Percentiles rank a stretch among this genome's conserved stretches.
phyloP scores from a whole-genome alignment of 2,329 filamentous ascomycete species.

The Byssoonygena ceratinophila region DNA sequence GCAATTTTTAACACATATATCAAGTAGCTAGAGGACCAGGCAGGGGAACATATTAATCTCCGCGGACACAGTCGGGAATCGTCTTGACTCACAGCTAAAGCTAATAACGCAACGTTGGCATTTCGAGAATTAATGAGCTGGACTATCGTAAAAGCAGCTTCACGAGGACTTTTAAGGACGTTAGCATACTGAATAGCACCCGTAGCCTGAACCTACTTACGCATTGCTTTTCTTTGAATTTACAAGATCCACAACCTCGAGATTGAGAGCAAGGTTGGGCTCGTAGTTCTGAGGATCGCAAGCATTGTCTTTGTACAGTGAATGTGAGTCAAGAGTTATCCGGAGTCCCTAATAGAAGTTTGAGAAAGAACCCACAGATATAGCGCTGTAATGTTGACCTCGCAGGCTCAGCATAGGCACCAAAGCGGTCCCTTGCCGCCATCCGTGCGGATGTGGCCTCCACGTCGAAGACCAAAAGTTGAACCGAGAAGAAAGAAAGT shows the following conservation, averaged over 20 bases:
- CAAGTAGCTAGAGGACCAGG: constrained; percentile 54
- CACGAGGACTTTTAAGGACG: constrained; percentile 55
- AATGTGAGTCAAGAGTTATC: neutral
- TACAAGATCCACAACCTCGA: constrained; percentile 92
- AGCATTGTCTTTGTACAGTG: constrained; percentile 55
- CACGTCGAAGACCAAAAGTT: constrained; percentile 44
- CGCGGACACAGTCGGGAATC: neutral
- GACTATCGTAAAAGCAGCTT: constrained; percentile 87
- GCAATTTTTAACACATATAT: constrained; percentile 99
- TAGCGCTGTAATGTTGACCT: constrained; percentile 86
- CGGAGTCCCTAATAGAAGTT: neutral
- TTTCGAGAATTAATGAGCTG: constrained; percentile 95
- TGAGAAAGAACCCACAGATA: constrained; percentile 50
- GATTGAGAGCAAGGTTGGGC: constrained; percentile 88
- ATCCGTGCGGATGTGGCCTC: constrained; percentile 93
- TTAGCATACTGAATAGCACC: constrained; percentile 18
- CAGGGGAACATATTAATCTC: too few species aligned
- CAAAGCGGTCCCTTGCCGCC: constrained; percentile 88
- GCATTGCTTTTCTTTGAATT: constrained; percentile 95
- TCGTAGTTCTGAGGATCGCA: constrained; percentile 97
- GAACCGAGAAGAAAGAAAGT: neutral
- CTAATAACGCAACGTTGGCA: constrained; percentile 83
- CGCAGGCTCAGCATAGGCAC: constrained; percentile 64
- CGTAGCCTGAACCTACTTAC: constrained; percentile 32
- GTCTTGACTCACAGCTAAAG: constrained; percentile 51